Percentiles rank a stretch among this genome's conserved stretches.
Conservation (phyloP, 1,139 yeast genomes). For the Kurtzmaniella quercitrusa region DNA sequence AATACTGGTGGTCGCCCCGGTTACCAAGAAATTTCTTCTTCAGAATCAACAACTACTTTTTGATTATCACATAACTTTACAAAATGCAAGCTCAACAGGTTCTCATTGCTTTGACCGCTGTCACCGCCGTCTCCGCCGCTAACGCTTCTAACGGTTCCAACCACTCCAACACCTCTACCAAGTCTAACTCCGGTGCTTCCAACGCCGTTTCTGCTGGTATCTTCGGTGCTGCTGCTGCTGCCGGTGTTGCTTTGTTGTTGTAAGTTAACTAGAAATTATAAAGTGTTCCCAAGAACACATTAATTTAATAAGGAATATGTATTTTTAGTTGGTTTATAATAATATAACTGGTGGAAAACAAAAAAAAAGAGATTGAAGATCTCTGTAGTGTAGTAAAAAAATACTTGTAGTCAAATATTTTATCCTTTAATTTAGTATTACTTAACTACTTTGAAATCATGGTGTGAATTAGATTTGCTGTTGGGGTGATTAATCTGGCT, state of each 20-base stretch:
- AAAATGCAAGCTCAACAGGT: slow-evolving; percentile 46
- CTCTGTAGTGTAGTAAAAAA: no score
- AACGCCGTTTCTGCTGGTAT: slow-evolving; percentile 30
- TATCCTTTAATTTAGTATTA: no score
- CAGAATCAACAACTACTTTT: slow-evolving; percentile 2
- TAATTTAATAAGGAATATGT: slow-evolving; percentile 7
- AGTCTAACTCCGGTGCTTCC: slow-evolving; percentile 21
- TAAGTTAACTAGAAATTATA: slow-evolving; percentile 18
- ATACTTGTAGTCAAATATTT: not conserved
- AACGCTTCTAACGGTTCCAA: slow-evolving; percentile 31
- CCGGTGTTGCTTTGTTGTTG: slow-evolving; percentile 43
- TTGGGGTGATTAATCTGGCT: no score
- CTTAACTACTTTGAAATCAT: no score
- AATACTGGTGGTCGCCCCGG: slow-evolving; percentile 4
- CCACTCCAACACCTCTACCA: slow-evolving; percentile 21
- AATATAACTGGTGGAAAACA: slow-evolving; percentile 1
- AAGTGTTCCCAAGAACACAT: slow-evolving; percentile 6
- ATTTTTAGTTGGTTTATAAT: slow-evolving; percentile 7
- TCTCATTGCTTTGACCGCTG: slow-evolving; percentile 43
- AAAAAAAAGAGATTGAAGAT: no score
- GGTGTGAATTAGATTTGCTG: no score
- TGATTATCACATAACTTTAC: slow-evolving; percentile 5
- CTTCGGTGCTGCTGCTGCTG: slow-evolving; percentile 40
- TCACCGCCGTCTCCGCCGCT: slow-evolving; percentile 42
- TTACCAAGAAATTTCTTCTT: not conserved